phyloP scores from a whole-genome alignment of 148 eudicot genomes.

The Rhododendron kiyosumense region DNA sequence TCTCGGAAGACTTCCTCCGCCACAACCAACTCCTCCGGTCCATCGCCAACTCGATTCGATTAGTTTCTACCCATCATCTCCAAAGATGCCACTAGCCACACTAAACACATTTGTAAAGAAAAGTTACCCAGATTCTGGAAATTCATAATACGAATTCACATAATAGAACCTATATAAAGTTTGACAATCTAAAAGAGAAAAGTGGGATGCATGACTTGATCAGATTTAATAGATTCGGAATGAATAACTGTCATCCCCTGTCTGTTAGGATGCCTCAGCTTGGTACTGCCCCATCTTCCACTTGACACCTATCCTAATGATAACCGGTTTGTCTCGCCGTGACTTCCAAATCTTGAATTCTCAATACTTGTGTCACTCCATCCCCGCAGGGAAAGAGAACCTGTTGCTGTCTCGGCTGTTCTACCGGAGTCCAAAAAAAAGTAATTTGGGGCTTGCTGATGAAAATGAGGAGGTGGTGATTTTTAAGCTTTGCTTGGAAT shows the following conservation, averaged over 20 bases:
- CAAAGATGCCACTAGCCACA: neutral
- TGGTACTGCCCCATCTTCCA: neutral
- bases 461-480: conserved; percentile 4
- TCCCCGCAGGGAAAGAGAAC: neutral
- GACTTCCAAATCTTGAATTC: neutral
- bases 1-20: conserved; percentile 80
- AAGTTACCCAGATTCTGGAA: neutral
- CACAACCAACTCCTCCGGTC: conserved; percentile 89
- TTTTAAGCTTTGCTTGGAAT: conserved; percentile 51
- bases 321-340: neutral
- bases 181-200: neutral
- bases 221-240: neutral
- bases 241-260: neutral
- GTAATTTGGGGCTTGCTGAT: neutral
- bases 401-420: neutral
- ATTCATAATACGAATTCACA: neutral
- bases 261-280: neutral
- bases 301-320: neutral
- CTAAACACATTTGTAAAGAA: neutral
- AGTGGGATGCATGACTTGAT: neutral
- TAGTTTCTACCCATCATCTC: neutral
- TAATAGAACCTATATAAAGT: neutral
- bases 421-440: neutral
- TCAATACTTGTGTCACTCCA: neutral
- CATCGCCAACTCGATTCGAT: conserved; percentile 26